Base-by-base conservation (phyloP, 371 early-diverging fungal genomes). In the Mucor saturninus region DNA sequence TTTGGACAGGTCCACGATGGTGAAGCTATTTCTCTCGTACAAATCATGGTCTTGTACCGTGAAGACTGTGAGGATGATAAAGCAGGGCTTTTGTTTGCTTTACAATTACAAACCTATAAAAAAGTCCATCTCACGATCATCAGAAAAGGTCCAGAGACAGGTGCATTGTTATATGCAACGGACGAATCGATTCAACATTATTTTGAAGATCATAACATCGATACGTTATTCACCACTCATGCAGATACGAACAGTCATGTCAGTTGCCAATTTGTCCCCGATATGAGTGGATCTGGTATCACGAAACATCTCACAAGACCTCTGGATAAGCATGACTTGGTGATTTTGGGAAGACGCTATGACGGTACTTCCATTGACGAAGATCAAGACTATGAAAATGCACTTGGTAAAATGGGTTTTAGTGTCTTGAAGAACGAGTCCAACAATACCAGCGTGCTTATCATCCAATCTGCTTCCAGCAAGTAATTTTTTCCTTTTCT, bases 1-100 rank as follows among this genome's bases (percentile, higher is more conserved):
- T 79, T 92, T 61, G 88, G 89, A 8, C 59, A 57, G 43, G 46
- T 55, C n/a, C 61, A 50, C 32, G 59, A 60, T 45, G 45, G 49
- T 50, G 54, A 58, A 40, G 60, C 35, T 31, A 30, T 32, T 43
- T 37, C 63, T 49, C 59, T 32, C 49, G 87, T 77, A 8, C 58
- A 59, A 32, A 49, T 59, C 8, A 64, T 79, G 37, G 46, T 75
- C 37, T 68, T 69, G 2, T 68, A 69, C 26, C 65, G 65, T 10
- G 30, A 42, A 39, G 66, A 46, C 9, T 61, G 50, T 1, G 6
- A 15, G 9, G 73, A 72, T 49, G 69, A 64, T 31, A 55, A 49
- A 50, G 69, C 59, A 6, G 75, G 69, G 8, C 29, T 79, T 0
- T 11, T 66, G n/a, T 66, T 75, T 61, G 79, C 76, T 6, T 59